Percentiles rank a stretch among this genome's conserved stretches.
phyloP scores from a whole-genome alignment of 139 green algal species.

The Mesotaenium endlicherianum region DNA sequence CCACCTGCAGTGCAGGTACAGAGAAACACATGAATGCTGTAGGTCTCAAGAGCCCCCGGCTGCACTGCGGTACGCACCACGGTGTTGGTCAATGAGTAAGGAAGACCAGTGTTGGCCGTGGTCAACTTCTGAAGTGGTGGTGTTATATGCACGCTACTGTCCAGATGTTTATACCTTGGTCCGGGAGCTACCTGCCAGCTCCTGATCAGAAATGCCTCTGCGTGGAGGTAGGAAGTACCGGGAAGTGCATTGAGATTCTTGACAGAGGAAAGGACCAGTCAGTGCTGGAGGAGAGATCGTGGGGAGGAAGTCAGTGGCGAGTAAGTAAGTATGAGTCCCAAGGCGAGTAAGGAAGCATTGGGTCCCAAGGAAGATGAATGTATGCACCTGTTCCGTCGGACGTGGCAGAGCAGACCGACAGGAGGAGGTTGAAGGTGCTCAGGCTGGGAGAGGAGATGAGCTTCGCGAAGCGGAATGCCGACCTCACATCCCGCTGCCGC shows the following conservation, averaged over 20 bases:
- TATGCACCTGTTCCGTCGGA: slow-evolving; percentile 8
- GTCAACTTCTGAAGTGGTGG: too few species aligned
- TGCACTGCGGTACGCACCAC: too few species aligned
- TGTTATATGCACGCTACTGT: too few species aligned
- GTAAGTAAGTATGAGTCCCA: too few species aligned
- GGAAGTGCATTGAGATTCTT: background rate
- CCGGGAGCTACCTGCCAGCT: too few species aligned
- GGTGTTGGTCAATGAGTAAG: too few species aligned
- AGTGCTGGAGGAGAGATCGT: background rate
- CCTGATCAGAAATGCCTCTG: background rate
- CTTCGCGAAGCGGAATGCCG: slow-evolving; percentile 27
- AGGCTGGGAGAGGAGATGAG: slow-evolving; percentile 3
- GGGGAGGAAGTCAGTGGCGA: background rate
- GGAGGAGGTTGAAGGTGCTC: slow-evolving; percentile 10
- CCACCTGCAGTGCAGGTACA: too few species aligned
- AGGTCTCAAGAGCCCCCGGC: too few species aligned
- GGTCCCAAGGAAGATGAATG: background rate
- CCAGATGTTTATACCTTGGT: too few species aligned
- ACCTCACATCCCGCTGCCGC: background rate
- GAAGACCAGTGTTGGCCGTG: too few species aligned
- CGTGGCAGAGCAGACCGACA: slow-evolving; percentile 27
- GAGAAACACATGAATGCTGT: too few species aligned
- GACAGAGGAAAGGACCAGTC: background rate
- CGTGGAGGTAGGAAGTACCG: background rate
- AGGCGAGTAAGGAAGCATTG: background rate